Evolutionary conservation across 352 stramenopile genomes (phyloP).

Genomic region (Globisporangium sylvaticum): DNA sequence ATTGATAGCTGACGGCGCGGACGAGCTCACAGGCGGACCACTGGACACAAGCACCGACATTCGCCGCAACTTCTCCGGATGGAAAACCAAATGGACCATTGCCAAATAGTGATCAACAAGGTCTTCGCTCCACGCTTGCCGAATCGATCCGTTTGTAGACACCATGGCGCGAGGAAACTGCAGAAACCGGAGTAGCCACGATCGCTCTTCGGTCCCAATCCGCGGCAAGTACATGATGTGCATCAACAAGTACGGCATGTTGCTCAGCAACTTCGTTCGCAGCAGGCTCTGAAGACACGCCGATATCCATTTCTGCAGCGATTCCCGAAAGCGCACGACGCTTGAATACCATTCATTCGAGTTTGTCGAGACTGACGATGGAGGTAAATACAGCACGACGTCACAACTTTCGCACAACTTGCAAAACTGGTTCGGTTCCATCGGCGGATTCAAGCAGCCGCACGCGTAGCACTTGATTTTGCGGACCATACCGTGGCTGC

Average conservation of each 20-base stretch:
- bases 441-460: conserved; percentile 51
- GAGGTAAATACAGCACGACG: conserved; percentile 71
- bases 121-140: conserved; percentile 72
- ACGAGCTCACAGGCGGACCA: conserved; percentile 26
- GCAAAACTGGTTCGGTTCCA: conserved; percentile 69
- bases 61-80: conserved; percentile 73
- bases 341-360: conserved; percentile 81
- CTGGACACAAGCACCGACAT: conserved; percentile 74
- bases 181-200: conserved; percentile 75
- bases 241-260: conserved; percentile 84
- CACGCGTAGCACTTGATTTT: conserved; percentile 82
- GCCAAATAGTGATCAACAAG: conserved; percentile 82
- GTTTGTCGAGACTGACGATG: conserved; percentile 71
- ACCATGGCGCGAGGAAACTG: conserved; percentile 78
- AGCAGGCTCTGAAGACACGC: conserved; percentile 60
- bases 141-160: conserved; percentile 42
- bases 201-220: conserved; percentile 72
- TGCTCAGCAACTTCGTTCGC: conserved; percentile 55
- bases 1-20: conserved; percentile 22
- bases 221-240: conserved; percentile 83
- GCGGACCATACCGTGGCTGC: conserved; percentile 35
- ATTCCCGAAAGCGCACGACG: conserved; percentile 66
- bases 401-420: conserved; percentile 73
- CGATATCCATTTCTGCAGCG: conserved; percentile 81
- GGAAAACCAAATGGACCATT: conserved; percentile 85